Evolutionary conservation across 371 early-diverging fungal species (phyloP).

Genomic region (Haplosporangium sp.): DNA sequence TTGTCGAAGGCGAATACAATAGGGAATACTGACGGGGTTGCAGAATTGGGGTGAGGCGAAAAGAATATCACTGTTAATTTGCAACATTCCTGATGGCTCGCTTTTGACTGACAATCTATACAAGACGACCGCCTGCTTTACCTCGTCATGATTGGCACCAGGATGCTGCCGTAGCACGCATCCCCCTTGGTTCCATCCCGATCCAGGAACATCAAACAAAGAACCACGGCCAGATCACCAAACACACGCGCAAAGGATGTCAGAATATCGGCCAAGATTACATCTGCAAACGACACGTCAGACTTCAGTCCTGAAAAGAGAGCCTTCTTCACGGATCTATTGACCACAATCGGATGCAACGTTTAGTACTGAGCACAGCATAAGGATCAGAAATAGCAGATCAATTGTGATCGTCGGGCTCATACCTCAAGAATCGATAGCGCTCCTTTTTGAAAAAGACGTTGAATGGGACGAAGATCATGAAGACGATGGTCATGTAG

Average conservation of each 20-base stretch:
- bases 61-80: background rate
- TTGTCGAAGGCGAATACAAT: slow-evolving; percentile 87
- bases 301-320: slow-evolving; percentile 63
- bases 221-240: slow-evolving; percentile 80
- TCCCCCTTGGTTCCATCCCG: slow-evolving; percentile 50
- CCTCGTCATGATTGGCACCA: slow-evolving; percentile 72
- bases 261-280: slow-evolving; percentile 92
- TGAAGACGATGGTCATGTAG: slow-evolving; percentile 61
- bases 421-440: slow-evolving; percentile 70
- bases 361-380: too few species aligned
- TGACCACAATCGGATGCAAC: background rate
- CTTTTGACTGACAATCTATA: background rate
- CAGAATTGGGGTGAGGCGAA: background rate
- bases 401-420: background rate
- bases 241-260: slow-evolving; percentile 91
- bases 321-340: slow-evolving; percentile 53
- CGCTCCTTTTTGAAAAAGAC: slow-evolving; percentile 70
- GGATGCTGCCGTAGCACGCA: slow-evolving; percentile 61
- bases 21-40: slow-evolving; percentile 88
- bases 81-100: slow-evolving; percentile 2
- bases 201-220: slow-evolving; percentile 61
- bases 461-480: slow-evolving; percentile 69
- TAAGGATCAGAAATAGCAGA: background rate
- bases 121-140: slow-evolving; percentile 25
- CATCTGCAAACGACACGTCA: slow-evolving; percentile 82